Base-by-base conservation (phyloP, 2,329 filamentous ascomycete species). In the Colletotrichum coccodes region DNA sequence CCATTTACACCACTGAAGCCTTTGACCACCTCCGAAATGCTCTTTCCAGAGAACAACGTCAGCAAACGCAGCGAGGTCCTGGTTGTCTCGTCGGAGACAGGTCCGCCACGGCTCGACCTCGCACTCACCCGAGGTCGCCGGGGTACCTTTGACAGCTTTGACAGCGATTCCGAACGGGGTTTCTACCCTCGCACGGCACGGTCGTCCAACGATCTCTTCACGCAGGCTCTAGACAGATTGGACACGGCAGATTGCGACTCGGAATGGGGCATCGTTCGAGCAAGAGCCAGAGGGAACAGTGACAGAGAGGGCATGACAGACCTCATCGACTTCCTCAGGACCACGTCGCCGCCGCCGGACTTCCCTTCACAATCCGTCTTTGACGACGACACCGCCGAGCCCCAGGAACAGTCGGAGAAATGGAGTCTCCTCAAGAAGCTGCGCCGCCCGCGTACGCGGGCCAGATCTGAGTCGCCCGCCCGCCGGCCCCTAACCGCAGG, bases 351-450 rank as follows among this genome's bases (percentile, higher is more conserved):
- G 12, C 64, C 71, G 16, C 46, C 60, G 16, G 34, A 63, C 26
- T 60, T 61, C 34, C 38, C 72, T 9, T 30, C 70, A 6, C 53
- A 47, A 12, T 69, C 68, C 16, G 53, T 80, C 4, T 78, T 79
- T 38, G 70, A 72, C 36, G 68, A 73, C 21, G 54, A 68, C 42
- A 68, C 76, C 32, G 67, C 70, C 23, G 76, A 76, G 3, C 44
- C 61, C 3, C 49, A 56, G 1, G 46, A 79, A 38, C 73, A 75
- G 42, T 79, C 77, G 26, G 80, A 80, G 1, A 80, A 77, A 72
- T 85, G 82, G 80, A 76, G 77, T 50, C 80, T 78, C 49, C 76
- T 87, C 58, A 84, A 77, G 71, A 77, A 82, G 59, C 34, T 70
- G 53, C 68, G 68, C 28, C 60, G 64, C 21, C 59, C 64, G 12